Percentiles rank a stretch among this genome's conserved stretches.
Conservation (phyloP, 2,329 filamentous ascomycete genomes). For the Gnomoniopsis smithogilvyi region DNA sequence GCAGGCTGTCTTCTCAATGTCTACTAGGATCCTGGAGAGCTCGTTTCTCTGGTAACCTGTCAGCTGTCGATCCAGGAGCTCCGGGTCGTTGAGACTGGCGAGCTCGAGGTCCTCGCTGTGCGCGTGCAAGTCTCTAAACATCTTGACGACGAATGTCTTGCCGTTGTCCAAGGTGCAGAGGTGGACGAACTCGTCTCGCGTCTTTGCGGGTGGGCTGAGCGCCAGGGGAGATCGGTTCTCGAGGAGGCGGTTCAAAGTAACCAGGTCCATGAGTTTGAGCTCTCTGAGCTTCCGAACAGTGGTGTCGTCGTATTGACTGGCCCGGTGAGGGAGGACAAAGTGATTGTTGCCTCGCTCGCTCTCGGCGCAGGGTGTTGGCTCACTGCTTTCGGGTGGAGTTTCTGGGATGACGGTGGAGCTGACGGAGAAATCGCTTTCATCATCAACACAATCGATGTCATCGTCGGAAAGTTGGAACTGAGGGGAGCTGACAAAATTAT, state of each 20-base stretch:
- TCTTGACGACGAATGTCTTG: background rate
- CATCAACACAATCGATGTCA: too few species aligned
- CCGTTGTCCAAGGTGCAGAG: background rate
- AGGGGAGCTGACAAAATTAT: too few species aligned
- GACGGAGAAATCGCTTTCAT: too few species aligned
- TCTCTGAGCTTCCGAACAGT: slow-evolving; percentile 1
- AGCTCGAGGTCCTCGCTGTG: background rate
- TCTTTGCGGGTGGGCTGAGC: background rate
- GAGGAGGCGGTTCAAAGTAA: background rate
- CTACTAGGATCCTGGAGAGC: background rate
- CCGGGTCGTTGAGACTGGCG: background rate
- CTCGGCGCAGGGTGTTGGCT: too few species aligned
- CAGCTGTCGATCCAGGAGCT: background rate
- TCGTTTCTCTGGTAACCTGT: background rate
- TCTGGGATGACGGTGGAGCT: too few species aligned
- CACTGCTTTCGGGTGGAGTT: too few species aligned
- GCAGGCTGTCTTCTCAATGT: background rate
- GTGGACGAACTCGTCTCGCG: background rate
- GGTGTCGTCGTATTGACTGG: background rate
- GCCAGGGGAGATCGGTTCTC: background rate
- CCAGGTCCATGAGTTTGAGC: background rate
- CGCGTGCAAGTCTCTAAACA: background rate
- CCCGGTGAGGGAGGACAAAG: too few species aligned
- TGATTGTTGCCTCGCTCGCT: too few species aligned
- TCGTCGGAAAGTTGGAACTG: too few species aligned